Percentiles rank a stretch among this genome's conserved stretches.
phyloP scores from a whole-genome alignment of 768 basidiomycete species.

The Wakefieldia striispora region DNA sequence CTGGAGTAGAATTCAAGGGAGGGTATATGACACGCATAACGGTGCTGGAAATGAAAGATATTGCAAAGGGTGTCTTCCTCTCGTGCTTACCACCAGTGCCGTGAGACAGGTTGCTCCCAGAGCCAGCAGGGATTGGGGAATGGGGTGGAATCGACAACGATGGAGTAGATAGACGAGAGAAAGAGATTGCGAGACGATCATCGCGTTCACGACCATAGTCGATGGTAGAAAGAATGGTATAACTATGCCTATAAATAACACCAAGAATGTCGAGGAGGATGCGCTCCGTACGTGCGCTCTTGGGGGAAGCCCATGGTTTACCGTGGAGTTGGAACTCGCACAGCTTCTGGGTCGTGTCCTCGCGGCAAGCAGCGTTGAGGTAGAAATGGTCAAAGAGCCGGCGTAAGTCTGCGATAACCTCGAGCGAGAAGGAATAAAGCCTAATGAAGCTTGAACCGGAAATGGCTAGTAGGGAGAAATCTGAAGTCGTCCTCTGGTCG shows the following conservation, averaged over 20 bases:
- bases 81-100: conserved; percentile 30
- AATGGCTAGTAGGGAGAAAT: conserved; percentile 71
- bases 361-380: conserved; percentile 46
- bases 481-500: conserved; percentile 50
- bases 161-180: conserved; percentile 49
- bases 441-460: conserved; percentile 61
- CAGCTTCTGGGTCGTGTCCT: conserved; percentile 56
- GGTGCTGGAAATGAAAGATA: conserved; percentile 70
- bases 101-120: conserved; percentile 38
- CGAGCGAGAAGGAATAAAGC: conserved; percentile 64
- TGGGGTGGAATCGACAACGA: conserved; percentile 37
- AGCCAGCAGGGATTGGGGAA: conserved; percentile 40
- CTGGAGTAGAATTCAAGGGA: conserved; percentile 74
- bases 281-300: conserved; percentile 62
- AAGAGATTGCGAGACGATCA: conserved; percentile 68
- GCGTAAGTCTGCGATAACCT: conserved; percentile 52
- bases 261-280: conserved; percentile 66
- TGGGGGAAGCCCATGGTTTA: conserved; percentile 73
- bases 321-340: conserved; percentile 66
- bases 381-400: conserved; percentile 50
- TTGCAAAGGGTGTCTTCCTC: conserved; percentile 57
- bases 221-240: conserved; percentile 61
- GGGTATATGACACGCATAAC: conserved; percentile 71
- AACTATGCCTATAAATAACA: conserved; percentile 61
- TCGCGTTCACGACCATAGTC: conserved; percentile 79